Conservation (phyloP, 2,329 filamentous ascomycete genomes). For the Phialophora verrucosa region DNA sequence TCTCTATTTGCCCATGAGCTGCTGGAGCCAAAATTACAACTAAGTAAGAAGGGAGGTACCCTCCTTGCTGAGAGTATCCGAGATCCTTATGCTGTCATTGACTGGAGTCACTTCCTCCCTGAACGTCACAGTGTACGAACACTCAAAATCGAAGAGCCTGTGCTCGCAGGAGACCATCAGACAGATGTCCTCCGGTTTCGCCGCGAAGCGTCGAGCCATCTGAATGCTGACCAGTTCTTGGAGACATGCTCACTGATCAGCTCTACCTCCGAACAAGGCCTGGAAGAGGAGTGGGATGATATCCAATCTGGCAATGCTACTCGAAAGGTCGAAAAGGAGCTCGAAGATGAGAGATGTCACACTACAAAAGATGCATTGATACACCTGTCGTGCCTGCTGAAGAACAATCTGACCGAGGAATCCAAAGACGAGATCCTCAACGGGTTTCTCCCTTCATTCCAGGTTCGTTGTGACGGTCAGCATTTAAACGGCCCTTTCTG, state of each 20-base stretch:
- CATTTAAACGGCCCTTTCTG: neutral
- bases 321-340: slow-evolving; percentile 11
- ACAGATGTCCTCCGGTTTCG: slow-evolving; percentile 52
- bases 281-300: slow-evolving; percentile 25
- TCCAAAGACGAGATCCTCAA: slow-evolving; percentile 8
- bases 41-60: slow-evolving; percentile 42
- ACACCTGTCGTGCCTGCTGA: slow-evolving; percentile 15
- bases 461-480: neutral
- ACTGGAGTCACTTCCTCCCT: slow-evolving; percentile 37
- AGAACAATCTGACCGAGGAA: slow-evolving; percentile 7
- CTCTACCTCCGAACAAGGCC: slow-evolving; percentile 2
- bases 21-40: slow-evolving; percentile 45
- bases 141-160: slow-evolving; percentile 54
- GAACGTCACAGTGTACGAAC: slow-evolving; percentile 37
- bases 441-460: neutral
- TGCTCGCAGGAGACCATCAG: slow-evolving; percentile 51
- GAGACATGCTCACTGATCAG: slow-evolving; percentile 5
- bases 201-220: slow-evolving; percentile 17
- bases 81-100: slow-evolving; percentile 27
- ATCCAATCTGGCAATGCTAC: slow-evolving; percentile 10
- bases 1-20: slow-evolving; percentile 33
- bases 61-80: slow-evolving; percentile 44
- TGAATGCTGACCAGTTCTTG: slow-evolving; percentile 3
- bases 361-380: slow-evolving; percentile 30
- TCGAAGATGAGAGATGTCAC: slow-evolving; percentile 27